Percentiles rank a stretch among this genome's conserved stretches.
Conservation (phyloP, 1,139 yeast species). For the Suhomyces coccinellae region DNA sequence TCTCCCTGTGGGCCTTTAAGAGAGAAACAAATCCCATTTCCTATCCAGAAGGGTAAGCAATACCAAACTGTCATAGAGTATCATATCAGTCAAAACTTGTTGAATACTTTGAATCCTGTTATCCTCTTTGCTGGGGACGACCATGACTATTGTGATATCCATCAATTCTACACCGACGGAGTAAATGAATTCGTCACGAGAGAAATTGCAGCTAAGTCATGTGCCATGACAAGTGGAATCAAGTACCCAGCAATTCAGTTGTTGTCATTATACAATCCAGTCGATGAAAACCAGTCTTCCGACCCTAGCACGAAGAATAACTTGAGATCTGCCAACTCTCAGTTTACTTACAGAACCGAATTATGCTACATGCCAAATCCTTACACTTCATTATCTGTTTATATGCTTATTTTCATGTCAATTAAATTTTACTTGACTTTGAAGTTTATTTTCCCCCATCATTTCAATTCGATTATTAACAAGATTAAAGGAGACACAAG, state of each 20-base stretch:
- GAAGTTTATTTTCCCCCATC: slow-evolving; percentile 12
- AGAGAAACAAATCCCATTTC: slow-evolving; percentile 57
- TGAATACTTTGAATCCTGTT: slow-evolving; percentile 59
- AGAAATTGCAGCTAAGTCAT: slow-evolving; percentile 85
- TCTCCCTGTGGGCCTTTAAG: slow-evolving; percentile 68
- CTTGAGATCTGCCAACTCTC: slow-evolving; percentile 7
- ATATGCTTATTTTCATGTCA: slow-evolving; percentile 23
- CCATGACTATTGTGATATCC: slow-evolving; percentile 88
- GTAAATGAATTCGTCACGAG: slow-evolving; percentile 45
- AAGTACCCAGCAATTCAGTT: slow-evolving; percentile 82
- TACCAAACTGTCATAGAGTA: slow-evolving; percentile 74
- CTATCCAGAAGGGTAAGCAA: slow-evolving; percentile 70
- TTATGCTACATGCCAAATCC: slow-evolving; percentile 78
- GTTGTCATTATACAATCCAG: slow-evolving; percentile 62
- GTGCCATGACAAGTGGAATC: slow-evolving; percentile 93
- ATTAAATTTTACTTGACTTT: slow-evolving; percentile 9
- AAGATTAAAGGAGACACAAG: not conserved
- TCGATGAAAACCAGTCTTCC: slow-evolving; percentile 1
- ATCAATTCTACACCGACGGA: slow-evolving; percentile 48
- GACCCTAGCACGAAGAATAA: slow-evolving; percentile 12
- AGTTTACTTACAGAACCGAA: slow-evolving; percentile 43
- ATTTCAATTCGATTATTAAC: not conserved
- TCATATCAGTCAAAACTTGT: slow-evolving; percentile 55
- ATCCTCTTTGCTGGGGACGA: slow-evolving; percentile 90
- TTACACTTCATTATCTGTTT: slow-evolving; percentile 49